Evolutionary conservation across 192 early-diverging fungal genomes (phyloP).

Genomic region (Backusella tarrabulga): DNA sequence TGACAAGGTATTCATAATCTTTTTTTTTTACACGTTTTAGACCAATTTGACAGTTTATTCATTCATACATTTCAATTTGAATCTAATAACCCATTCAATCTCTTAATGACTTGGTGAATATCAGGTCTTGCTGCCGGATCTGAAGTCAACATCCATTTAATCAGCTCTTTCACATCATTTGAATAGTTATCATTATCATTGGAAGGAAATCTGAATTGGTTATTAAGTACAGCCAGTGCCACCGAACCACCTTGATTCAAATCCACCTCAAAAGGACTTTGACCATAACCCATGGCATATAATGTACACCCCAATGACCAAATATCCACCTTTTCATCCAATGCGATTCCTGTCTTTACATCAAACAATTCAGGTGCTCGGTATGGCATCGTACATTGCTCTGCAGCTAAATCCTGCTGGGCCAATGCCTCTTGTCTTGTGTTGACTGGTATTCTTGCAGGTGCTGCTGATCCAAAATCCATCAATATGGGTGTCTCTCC

Average conservation of each 20-base stretch:
- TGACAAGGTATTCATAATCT: too few species aligned
- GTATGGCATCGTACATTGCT: slow-evolving; percentile 72
- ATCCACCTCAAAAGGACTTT: slow-evolving; percentile 70
- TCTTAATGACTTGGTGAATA: slow-evolving; percentile 40
- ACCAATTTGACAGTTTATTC: too few species aligned
- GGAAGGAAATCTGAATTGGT: slow-evolving; percentile 52
- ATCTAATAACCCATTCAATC: neutral
- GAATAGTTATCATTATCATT: slow-evolving; percentile 47
- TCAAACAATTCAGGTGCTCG: slow-evolving; percentile 81
- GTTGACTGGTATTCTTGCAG: slow-evolving; percentile 53
- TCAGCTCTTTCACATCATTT: slow-evolving; percentile 45
- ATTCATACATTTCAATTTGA: neutral
- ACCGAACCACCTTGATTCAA: slow-evolving; percentile 68
- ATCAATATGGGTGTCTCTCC: slow-evolving; percentile 66
- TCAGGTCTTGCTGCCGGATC: slow-evolving; percentile 58
- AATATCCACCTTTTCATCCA: slow-evolving; percentile 76
- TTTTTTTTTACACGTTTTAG: too few species aligned
- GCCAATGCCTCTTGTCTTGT: slow-evolving; percentile 58
- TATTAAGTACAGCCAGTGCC: slow-evolving; percentile 69
- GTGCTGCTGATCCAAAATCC: slow-evolving; percentile 73
- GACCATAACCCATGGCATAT: slow-evolving; percentile 69
- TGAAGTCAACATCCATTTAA: slow-evolving; percentile 60
- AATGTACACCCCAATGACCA: slow-evolving; percentile 75
- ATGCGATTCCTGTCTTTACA: slow-evolving; percentile 55
- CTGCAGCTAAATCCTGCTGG: slow-evolving; percentile 69